A percentile compares a stretch with the other conserved stretches of the same genome.
Evolutionary conservation across 169 alveolate genomes (phyloP).

Genomic region (Cryptosporidium ubiquitum): DNA sequence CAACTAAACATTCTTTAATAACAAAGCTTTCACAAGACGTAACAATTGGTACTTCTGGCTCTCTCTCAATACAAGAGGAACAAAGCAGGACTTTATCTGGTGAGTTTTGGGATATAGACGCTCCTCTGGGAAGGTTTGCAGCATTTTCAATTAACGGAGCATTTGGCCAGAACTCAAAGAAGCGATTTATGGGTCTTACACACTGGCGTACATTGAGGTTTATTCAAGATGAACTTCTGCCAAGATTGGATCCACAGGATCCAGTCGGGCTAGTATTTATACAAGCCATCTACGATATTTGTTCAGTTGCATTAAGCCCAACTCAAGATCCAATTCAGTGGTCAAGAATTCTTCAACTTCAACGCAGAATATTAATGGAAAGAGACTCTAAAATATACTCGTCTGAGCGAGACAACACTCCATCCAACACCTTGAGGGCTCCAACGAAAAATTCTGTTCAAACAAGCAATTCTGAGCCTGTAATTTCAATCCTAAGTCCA

Average conservation of each 20-base stretch:
- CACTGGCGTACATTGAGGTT: slow-evolving; percentile 46
- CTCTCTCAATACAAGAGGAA: slow-evolving; percentile 27
- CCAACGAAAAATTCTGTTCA: background rate
- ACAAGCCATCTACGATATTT: slow-evolving; percentile 57
- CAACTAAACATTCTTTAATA: slow-evolving; percentile 20
- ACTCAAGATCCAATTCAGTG: slow-evolving; percentile 71
- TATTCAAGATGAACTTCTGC: slow-evolving; percentile 40
- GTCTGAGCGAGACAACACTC: slow-evolving; percentile 6
- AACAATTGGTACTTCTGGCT: background rate
- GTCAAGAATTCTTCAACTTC: slow-evolving; percentile 64
- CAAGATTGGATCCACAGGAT: slow-evolving; percentile 47
- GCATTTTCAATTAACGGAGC: slow-evolving; percentile 71
- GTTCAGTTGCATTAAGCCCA: slow-evolving; percentile 65
- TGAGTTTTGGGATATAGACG: slow-evolving; percentile 66
- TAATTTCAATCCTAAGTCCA: slow-evolving; percentile 53
- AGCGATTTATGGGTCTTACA: slow-evolving; percentile 67
- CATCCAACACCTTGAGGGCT: background rate
- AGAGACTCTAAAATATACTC: slow-evolving; percentile 6
- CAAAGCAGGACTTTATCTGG: slow-evolving; percentile 15
- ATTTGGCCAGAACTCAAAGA: slow-evolving; percentile 58
- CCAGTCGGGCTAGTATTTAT: slow-evolving; percentile 39
- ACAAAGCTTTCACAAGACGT: slow-evolving; percentile 38
- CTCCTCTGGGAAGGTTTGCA: slow-evolving; percentile 57
- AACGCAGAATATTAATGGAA: slow-evolving; percentile 63
- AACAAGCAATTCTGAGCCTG: slow-evolving; percentile 19